Percentiles rank a stretch among this genome's conserved stretches.
Conservation (phyloP, 306 rosid genomes). For the Quercus cerris region DNA sequence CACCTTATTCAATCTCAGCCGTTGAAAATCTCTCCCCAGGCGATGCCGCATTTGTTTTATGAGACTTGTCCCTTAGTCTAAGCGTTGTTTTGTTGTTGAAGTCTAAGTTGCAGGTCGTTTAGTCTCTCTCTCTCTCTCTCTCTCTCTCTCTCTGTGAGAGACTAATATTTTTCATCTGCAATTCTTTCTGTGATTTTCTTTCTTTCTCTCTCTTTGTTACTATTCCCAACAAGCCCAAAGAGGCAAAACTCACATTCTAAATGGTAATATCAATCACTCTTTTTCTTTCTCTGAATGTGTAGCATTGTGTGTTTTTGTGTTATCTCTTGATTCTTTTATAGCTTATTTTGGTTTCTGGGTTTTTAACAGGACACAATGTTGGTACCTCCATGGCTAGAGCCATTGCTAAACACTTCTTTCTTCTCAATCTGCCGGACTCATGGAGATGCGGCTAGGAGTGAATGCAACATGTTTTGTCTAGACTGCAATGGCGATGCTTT, state of each 20-base stretch:
- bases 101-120: slow-evolving; percentile 56
- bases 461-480: slow-evolving; percentile 88
- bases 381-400: slow-evolving; percentile 92
- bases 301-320: neutral
- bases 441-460: slow-evolving; percentile 69
- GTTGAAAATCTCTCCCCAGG: slow-evolving; percentile 5
- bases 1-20: slow-evolving; percentile 59
- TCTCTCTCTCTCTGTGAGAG: neutral
- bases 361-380: slow-evolving; percentile 55
- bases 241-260: slow-evolving; percentile 21
- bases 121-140: slow-evolving; percentile 24
- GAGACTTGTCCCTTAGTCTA: slow-evolving; percentile 40
- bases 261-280: slow-evolving; percentile 4
- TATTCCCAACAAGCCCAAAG: neutral
- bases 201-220: neutral
- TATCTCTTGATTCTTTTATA: neutral
- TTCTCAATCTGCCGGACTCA: slow-evolving; percentile 76
- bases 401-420: slow-evolving; percentile 58
- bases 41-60: slow-evolving; percentile 33
- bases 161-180: neutral
- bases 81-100: slow-evolving; percentile 49
- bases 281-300: neutral
- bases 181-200: slow-evolving; percentile 14
- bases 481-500: slow-evolving; percentile 77
- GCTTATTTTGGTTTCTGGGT: neutral